phyloP scores from a whole-genome alignment of 495 filamentous ascomycete species.

The Neurospora sublineolata region DNA sequence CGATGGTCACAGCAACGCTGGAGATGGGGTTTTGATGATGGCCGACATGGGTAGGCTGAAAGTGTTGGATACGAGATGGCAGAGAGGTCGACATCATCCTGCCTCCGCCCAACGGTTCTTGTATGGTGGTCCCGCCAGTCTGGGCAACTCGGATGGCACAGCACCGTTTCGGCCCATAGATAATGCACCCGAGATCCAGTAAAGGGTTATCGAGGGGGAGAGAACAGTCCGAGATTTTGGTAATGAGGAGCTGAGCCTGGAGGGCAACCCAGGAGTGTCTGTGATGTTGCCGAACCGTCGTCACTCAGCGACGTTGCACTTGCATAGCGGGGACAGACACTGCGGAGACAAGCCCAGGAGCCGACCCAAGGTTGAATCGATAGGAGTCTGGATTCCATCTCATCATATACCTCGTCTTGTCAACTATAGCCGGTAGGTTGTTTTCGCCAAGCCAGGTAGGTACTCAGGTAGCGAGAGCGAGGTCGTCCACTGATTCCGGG shows the following conservation, averaged over 20 bases:
- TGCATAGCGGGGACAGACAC: neutral
- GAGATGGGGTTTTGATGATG: neutral
- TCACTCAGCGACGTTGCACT: neutral
- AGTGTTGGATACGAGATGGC: neutral
- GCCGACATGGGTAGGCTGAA: neutral
- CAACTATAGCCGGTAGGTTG: neutral
- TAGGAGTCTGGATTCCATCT: neutral
- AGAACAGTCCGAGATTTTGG: neutral
- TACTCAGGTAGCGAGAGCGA: neutral
- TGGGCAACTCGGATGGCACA: neutral
- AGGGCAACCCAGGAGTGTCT: neutral
- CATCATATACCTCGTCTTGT: neutral
- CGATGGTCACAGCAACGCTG: neutral
- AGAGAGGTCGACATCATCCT: neutral
- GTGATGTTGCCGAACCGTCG: neutral
- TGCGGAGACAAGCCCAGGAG: neutral
- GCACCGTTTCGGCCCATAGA: neutral
- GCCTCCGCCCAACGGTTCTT: neutral
- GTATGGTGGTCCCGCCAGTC: neutral
- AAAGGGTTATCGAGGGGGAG: neutral
- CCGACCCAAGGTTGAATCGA: neutral
- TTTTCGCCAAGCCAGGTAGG: neutral
- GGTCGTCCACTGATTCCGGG: neutral
- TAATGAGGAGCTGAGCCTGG: neutral
- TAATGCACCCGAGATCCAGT: neutral